Evolutionary conservation across 139 green algal species (phyloP), one percentile per base, ranked within the genome.

Genomic region (Chlamydomonas incerta): DNA sequence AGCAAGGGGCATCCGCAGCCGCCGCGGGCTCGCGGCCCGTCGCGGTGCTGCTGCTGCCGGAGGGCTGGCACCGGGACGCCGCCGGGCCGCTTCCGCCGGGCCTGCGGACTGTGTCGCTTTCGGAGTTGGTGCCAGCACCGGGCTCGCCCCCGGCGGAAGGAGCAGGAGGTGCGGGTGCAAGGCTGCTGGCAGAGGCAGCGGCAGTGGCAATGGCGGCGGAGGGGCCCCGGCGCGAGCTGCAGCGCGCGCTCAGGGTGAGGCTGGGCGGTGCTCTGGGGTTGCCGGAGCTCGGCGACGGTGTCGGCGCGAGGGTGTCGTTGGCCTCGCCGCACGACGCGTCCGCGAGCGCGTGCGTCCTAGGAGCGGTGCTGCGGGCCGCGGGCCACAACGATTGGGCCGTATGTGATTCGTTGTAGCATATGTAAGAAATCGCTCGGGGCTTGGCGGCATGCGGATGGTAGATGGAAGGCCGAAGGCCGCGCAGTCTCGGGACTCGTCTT

Each of bases 361-460:
- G 35, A 10, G 60, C 37, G 17, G 3, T 66, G 62, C 63, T 83
- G 76, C 1, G 2, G 0, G 76, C n/a, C 0, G 76, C 76, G n/a
- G 63, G 76, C 2, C 76, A 83, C 41, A 26, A 14, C 29, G 13
- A 47, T 29, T 83, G 76, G 76, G 76, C 76, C 0, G 76, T 83
- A 29, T 74, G 76, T 46, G 76, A 83, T 17, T 41, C 0, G 72
- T 20, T 47, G 50, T 75, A 34, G n/a, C n/a, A n/a, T n/a, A n/a
- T n/a, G n/a, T n/a, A n/a, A n/a, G n/a, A n/a, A n/a, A n/a, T n/a
- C n/a, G n/a, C n/a, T n/a, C n/a, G n/a, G n/a, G n/a, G n/a, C n/a
- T n/a, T n/a, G n/a, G n/a, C n/a, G n/a, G n/a, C n/a, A n/a, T n/a
- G n/a, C n/a, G n/a, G n/a, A n/a, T n/a, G n/a, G n/a, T n/a, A n/a